A percentile compares a stretch with the other conserved stretches of the same genome.
These are phyloP conservation scores for Vanderwaltozyma verrucispora DNA, from an alignment of 805 yeast species.

Conservation along the genomic window DNA sequence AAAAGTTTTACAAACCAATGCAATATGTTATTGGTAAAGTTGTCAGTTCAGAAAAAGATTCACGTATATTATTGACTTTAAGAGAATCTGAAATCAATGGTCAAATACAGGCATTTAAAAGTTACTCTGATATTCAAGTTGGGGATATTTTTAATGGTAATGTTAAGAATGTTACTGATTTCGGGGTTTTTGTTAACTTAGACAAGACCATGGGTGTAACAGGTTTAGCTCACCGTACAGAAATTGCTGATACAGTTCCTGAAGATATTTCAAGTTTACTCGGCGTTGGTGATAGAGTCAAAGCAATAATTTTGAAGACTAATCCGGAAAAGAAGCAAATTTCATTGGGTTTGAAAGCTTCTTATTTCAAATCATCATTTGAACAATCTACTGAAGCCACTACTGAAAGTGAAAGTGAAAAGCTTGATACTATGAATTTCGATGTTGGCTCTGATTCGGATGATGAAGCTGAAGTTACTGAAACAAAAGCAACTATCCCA, in stretches of 20 bases:
- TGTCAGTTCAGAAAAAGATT: constrained; percentile 47
- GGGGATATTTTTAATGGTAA: constrained; percentile 72
- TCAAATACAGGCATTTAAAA: constrained; percentile 44
- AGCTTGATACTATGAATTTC: constrained; percentile 22
- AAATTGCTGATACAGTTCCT: constrained; percentile 55
- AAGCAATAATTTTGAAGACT: constrained; percentile 63
- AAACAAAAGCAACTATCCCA: constrained; percentile 4
- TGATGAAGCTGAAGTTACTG: constrained; percentile 28
- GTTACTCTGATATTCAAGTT: constrained; percentile 54
- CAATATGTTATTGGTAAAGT: constrained; percentile 72
- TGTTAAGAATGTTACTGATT: constrained; percentile 67
- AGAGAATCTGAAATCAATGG: constrained; percentile 77
- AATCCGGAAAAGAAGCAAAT: constrained; percentile 60
- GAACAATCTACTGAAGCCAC: constrained; percentile 24
- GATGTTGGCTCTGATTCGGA: constrained; percentile 26
- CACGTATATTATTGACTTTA: constrained; percentile 63
- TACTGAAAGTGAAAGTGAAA: constrained; percentile 16
- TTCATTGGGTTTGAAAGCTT: constrained; percentile 90
- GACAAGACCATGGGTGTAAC: constrained; percentile 64
- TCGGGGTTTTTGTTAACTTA: constrained; percentile 81
- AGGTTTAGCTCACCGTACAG: constrained; percentile 81
- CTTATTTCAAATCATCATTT: constrained; percentile 43
- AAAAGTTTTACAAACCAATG: constrained; percentile 55
- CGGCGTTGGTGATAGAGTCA: constrained; percentile 83
- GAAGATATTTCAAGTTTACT: constrained; percentile 56